Conservation (phyloP, 1,139 yeast species). For the Saccharomyces pastorianus region DNA sequence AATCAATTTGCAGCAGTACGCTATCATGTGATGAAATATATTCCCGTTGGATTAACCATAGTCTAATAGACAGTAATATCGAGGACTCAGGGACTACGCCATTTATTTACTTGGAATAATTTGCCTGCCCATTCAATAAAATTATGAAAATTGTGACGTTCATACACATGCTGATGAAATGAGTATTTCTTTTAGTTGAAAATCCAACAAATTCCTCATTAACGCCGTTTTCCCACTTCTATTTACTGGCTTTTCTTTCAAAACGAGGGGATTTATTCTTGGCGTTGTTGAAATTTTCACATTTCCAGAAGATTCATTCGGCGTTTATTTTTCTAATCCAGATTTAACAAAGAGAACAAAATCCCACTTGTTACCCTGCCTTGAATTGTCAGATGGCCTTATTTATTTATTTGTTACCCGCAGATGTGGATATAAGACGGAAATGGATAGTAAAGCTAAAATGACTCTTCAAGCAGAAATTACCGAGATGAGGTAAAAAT, state of each 20-base stretch:
- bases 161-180: neutral
- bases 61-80: neutral
- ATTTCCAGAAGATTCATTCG: neutral
- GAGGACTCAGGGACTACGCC: neutral
- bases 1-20: neutral
- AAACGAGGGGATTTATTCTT: neutral
- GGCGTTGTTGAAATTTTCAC: neutral
- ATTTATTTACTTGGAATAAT: neutral
- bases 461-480: neutral
- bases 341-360: neutral
- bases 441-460: neutral
- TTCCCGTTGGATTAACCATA: neutral
- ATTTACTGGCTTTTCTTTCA: neutral
- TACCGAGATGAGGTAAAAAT: neutral
- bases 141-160: neutral
- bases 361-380: neutral
- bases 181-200: neutral
- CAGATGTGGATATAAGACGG: slow-evolving; percentile 4
- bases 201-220: neutral
- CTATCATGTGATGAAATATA: neutral
- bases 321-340: neutral
- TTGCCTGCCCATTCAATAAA: neutral
- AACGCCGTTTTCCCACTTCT: neutral
- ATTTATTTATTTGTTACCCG: neutral
- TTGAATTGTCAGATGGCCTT: neutral